Evolutionary conservation across 1,284 basidiomycete species (phyloP), one percentile per base, ranked within the genome.

Genomic region (Ganoderma leucocontextum): DNA sequence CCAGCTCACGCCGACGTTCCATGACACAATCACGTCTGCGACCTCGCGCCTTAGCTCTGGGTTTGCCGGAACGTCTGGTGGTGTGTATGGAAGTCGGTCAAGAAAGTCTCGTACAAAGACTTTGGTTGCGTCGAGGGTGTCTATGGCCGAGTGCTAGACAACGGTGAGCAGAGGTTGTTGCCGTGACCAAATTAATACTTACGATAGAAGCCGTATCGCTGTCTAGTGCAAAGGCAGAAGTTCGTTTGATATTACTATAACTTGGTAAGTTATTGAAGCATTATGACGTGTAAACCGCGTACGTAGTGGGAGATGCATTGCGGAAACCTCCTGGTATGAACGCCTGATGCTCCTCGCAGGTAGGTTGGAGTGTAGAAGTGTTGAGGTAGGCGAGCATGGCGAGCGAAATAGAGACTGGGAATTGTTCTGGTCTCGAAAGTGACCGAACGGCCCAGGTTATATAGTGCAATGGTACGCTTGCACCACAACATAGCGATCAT

Each of bases 21-120:
- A 72, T 4, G 68, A 70, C 12, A 62, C 22, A n/a, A 70, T 70
- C n/a, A 68, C 62, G 19, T 62, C 64, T 22, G 59, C 33, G 25
- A 68, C 36, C 25, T 61, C 62, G n/a, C 36, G 62, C 29, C 71
- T 62, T 6, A 72, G 39, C 38, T 64, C 35, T 2, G 42, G 15
- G 29, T 72, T 64, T 41, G 36, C 22, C 33, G 52, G 39, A 49
- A 39, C 2, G 62, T 60, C 25, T 47, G 64, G 68, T 1, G 64
- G 22, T 19, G 33, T 60, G 62, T 70, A 72, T 19, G 47, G 41
- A 4, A 71, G 44, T 13, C 49, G 47, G 17, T n/a, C 8, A 8
- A 71, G 49, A 57, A 71, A 71, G 49, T 60, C 49, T 29, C 55
- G 65, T 2, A 71, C 35, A 17, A 63, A 57, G 2, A 29, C 7